Percentiles rank a stretch among this genome's conserved stretches.
Conservation (phyloP, 2,329 filamentous ascomycete species). For the Exophiala calicioides region DNA sequence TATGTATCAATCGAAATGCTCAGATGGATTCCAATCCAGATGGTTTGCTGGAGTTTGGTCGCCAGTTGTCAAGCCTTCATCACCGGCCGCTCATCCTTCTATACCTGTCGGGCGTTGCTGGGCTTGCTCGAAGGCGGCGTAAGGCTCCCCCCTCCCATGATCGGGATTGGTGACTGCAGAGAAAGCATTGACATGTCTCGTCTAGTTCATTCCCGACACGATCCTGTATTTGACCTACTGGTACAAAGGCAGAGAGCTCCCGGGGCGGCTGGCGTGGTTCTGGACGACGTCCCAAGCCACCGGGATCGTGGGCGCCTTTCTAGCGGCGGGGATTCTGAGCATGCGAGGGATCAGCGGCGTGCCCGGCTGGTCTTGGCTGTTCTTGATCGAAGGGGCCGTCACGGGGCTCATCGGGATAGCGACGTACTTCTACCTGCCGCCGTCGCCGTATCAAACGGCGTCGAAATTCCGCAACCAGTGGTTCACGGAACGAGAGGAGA, state of each 20-base stretch:
- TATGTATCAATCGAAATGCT: no score
- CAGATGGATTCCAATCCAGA: slow-evolving; percentile 59
- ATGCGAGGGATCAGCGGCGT: slow-evolving; percentile 39
- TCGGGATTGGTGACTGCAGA: no score
- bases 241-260: slow-evolving; percentile 57
- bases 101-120: slow-evolving; percentile 45
- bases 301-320: slow-evolving; percentile 45
- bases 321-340: slow-evolving; percentile 45
- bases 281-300: slow-evolving; percentile 55
- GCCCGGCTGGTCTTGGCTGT: slow-evolving; percentile 45
- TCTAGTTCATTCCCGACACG: slow-evolving; percentile 40
- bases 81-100: slow-evolving; percentile 44
- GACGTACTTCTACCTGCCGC: slow-evolving; percentile 61
- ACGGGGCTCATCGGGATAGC: slow-evolving; percentile 57
- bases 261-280: slow-evolving; percentile 58
- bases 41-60: slow-evolving; percentile 41
- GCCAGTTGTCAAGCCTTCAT: slow-evolving; percentile 47
- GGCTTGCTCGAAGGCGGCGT: slow-evolving; percentile 49
- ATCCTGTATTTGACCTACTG: slow-evolving; percentile 66
- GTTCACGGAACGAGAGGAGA: slow-evolving; percentile 62
- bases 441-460: slow-evolving; percentile 66
- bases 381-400: slow-evolving; percentile 37
- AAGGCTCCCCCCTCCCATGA: neutral
- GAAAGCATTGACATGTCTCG: neutral
- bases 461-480: slow-evolving; percentile 63